Conservation (phyloP, 2,329 filamentous ascomycete species). For the Didymella arachidicola region DNA sequence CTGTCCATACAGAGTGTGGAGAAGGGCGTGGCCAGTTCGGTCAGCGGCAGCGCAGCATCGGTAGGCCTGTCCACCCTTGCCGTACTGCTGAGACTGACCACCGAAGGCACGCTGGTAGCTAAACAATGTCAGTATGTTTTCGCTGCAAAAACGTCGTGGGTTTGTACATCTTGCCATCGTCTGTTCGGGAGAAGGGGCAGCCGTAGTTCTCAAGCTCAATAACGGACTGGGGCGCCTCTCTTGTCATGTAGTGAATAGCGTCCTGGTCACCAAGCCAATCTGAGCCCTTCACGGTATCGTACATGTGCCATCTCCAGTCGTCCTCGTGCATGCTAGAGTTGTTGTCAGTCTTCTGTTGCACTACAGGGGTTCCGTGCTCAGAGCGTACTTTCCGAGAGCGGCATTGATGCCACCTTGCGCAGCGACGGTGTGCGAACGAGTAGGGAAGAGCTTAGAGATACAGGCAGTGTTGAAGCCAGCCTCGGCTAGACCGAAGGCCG, state of each 20-base stretch:
- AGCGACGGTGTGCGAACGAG: constrained; percentile 83
- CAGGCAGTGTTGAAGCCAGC: constrained; percentile 90
- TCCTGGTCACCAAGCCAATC: constrained; percentile 98
- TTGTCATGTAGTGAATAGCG: constrained; percentile 98
- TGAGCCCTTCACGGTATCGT: constrained; percentile 96
- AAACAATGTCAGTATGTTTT: constrained; percentile 23
- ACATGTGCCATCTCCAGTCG: constrained; percentile 99
- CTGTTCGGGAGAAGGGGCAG: constrained; percentile 94
- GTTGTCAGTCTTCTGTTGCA: constrained; percentile 31
- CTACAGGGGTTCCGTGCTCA: neutral
- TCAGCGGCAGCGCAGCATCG: constrained; percentile 96
- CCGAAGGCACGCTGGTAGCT: constrained; percentile 98
- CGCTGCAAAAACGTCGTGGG: constrained; percentile 22
- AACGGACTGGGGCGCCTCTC: constrained; percentile 89
- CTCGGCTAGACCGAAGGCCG: constrained; percentile 85
- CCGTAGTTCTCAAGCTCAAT: constrained; percentile 97
- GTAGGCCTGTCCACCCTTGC: constrained; percentile 98
- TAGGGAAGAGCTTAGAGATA: constrained; percentile 86
- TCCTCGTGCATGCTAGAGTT: constrained; percentile 82
- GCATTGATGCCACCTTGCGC: constrained; percentile 83
- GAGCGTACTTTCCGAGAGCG: constrained; percentile 74
- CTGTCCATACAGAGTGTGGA: constrained; percentile 98
- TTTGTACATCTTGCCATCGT: constrained; percentile 86
- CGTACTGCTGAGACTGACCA: constrained; percentile 93
- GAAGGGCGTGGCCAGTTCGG: constrained; percentile 93